Percentiles rank a stretch among this genome's conserved stretches.
phyloP scores from a whole-genome alignment of 2,329 filamentous ascomycete genomes.

The Pestalotiopsis sp. region DNA sequence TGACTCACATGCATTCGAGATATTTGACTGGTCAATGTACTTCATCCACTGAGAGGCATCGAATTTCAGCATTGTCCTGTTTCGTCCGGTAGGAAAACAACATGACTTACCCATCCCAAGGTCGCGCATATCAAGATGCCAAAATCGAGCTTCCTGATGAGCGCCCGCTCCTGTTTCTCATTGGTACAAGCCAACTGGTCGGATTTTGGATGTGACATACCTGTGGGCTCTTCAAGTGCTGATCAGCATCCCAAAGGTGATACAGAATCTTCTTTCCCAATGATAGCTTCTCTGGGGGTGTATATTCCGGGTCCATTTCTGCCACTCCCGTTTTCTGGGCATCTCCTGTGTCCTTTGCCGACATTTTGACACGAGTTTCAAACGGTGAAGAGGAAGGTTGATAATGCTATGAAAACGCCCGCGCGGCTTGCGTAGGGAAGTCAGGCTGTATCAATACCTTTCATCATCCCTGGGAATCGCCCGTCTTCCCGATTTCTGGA shows the following conservation, averaged over 20 bases:
- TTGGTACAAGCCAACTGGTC: not conserved
- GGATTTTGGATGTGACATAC: not conserved
- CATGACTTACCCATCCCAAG: conserved; percentile 12
- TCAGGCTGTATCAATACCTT: not conserved
- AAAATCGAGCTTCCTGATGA: conserved; percentile 17
- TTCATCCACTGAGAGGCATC: conserved; percentile 14
- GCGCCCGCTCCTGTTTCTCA: conserved; percentile 11
- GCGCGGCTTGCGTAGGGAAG: not conserved
- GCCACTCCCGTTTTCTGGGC: not conserved
- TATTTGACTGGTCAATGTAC: conserved; percentile 16
- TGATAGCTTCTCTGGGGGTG: conserved; percentile 12
- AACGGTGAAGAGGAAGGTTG: not conserved
- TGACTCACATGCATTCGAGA: conserved; percentile 13
- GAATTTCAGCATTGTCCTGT: not conserved
- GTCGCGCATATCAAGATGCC: conserved; percentile 16
- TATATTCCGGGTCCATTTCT: not conserved
- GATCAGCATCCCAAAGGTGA: conserved; percentile 17
- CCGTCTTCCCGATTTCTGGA: not conserved
- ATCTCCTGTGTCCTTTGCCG: not conserved
- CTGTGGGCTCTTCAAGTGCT: conserved; percentile 16
- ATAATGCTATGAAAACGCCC: too few species aligned
- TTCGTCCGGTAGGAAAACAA: not conserved
- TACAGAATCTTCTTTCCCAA: conserved; percentile 15
- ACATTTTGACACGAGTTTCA: not conserved
- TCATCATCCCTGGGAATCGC: too few species aligned